These are phyloP conservation scores for Nicotiana undulata DNA, from an alignment of 257 asterid species.

Conservation along the genomic window DNA sequence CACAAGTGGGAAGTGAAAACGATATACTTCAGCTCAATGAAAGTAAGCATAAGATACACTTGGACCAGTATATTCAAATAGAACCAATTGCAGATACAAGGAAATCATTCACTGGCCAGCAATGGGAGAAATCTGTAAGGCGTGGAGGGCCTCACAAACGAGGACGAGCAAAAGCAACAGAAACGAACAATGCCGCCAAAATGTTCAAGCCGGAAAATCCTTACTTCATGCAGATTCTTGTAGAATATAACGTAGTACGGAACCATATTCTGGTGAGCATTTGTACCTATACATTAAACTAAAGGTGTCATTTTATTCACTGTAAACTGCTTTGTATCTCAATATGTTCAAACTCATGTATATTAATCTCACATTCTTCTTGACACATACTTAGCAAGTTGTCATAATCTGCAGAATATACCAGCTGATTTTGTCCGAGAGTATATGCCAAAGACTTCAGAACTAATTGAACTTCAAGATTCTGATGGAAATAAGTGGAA, in stretches of 20 bases:
- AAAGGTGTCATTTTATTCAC: background rate
- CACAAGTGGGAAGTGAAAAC: background rate
- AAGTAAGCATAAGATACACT: background rate
- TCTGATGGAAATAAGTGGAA: slow-evolving; percentile 8
- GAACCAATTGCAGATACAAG: background rate
- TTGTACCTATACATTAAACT: background rate
- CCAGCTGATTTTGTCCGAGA: background rate
- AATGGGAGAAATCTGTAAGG: background rate
- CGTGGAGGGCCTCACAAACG: background rate
- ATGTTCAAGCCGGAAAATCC: background rate
- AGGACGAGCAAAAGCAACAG: background rate
- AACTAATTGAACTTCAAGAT: slow-evolving; percentile 8
- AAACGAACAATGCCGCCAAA: background rate
- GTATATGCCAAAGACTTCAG: background rate
- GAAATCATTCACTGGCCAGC: background rate
- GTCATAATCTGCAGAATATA: slow-evolving; percentile 7
- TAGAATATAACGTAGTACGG: background rate
- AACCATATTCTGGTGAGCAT: slow-evolving; percentile 3
- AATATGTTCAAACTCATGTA: background rate
- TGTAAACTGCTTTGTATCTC: background rate
- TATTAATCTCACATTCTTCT: background rate
- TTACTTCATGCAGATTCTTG: background rate
- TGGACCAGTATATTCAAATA: background rate
- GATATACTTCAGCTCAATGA: background rate
- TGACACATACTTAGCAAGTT: background rate